These are phyloP conservation scores for Pythium vanterpoolii DNA, from an alignment of 352 stramenopile genomes.

Conservation along the genomic window DNA sequence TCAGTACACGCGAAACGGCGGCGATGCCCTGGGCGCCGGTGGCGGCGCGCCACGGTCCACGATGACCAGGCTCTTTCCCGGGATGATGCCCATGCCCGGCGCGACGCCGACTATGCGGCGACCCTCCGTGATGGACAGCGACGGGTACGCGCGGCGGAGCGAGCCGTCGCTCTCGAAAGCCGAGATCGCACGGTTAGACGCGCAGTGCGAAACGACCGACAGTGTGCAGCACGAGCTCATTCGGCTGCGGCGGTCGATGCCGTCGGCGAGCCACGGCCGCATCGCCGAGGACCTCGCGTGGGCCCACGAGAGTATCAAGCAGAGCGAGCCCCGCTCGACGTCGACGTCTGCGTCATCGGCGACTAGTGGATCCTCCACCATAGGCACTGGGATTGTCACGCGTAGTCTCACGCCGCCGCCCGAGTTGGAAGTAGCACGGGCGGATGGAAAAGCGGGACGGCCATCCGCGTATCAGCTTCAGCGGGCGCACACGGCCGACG, in stretches of 20 bases:
- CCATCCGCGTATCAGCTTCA: constrained; percentile 10
- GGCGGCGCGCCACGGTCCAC: constrained; percentile 1
- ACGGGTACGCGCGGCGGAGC: constrained; percentile 12
- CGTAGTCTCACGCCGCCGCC: not conserved
- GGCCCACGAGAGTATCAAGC: constrained; percentile 18
- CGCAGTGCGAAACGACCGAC: not conserved
- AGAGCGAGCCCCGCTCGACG: constrained; percentile 15
- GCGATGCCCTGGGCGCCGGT: not conserved
- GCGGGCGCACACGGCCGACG: constrained; percentile 14
- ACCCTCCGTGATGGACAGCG: constrained; percentile 8
- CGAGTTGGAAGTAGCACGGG: no score
- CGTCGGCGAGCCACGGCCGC: not conserved
- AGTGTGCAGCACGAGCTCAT: not conserved
- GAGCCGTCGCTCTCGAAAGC: constrained; percentile 13
- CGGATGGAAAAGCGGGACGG: not conserved
- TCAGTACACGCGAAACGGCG: not conserved
- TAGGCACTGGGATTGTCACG: not conserved
- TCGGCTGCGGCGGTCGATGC: constrained; percentile 8
- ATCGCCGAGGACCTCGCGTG: constrained; percentile 14
- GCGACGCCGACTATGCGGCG: not conserved
- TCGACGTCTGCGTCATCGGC: constrained; percentile 4
- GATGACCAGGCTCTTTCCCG: not conserved
- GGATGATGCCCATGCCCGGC: not conserved
- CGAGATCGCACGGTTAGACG: not conserved
- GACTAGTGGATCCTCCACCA: not conserved